A percentile compares a stretch with the other conserved stretches of the same genome.
Evolutionary conservation across 768 basidiomycete genomes (phyloP).

Genomic region (Mycena kentingensis): DNA sequence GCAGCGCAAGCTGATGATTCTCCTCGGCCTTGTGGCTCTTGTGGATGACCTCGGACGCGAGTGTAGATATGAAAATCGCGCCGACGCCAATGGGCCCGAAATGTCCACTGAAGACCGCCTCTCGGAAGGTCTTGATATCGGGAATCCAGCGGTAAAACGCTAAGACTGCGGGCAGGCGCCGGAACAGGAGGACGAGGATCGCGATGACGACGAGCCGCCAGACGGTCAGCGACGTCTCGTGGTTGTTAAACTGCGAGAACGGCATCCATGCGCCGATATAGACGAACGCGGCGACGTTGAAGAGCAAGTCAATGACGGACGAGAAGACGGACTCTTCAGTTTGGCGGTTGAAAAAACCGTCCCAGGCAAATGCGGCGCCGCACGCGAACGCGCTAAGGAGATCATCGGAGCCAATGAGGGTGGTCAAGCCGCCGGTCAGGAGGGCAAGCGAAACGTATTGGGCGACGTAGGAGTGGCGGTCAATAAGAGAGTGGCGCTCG

Average conservation of each 20-base stretch:
- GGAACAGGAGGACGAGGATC: constrained; percentile 76
- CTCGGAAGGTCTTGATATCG: constrained; percentile 91
- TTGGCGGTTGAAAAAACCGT: constrained; percentile 89
- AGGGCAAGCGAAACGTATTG: constrained; percentile 86
- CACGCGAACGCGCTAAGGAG: constrained; percentile 93
- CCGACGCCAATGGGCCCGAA: constrained; percentile 89
- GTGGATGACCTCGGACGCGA: constrained; percentile 65
- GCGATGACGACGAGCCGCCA: constrained; percentile 87
- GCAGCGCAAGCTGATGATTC: constrained; percentile 58
- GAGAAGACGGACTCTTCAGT: constrained; percentile 95
- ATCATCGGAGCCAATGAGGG: constrained; percentile 89
- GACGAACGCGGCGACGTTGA: constrained; percentile 94
- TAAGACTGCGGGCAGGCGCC: constrained; percentile 83
- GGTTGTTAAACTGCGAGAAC: constrained; percentile 75
- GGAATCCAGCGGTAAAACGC: constrained; percentile 91
- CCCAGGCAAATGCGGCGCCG: constrained; percentile 96
- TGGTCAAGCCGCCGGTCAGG: constrained; percentile 81
- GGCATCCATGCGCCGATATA: constrained; percentile 99
- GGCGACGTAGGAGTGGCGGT: constrained; percentile 92
- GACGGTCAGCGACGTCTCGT: constrained; percentile 64
- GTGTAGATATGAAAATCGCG: constrained; percentile 86
- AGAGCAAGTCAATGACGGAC: constrained; percentile 93
- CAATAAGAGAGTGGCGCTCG: constrained; percentile 81
- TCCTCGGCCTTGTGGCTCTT: constrained; percentile 41
- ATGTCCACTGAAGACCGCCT: constrained; percentile 93